Percentiles rank a stretch among this genome's conserved stretches.
phyloP scores from a whole-genome alignment of 1,284 basidiomycete genomes.

The Wallemia ichthyophaga region DNA sequence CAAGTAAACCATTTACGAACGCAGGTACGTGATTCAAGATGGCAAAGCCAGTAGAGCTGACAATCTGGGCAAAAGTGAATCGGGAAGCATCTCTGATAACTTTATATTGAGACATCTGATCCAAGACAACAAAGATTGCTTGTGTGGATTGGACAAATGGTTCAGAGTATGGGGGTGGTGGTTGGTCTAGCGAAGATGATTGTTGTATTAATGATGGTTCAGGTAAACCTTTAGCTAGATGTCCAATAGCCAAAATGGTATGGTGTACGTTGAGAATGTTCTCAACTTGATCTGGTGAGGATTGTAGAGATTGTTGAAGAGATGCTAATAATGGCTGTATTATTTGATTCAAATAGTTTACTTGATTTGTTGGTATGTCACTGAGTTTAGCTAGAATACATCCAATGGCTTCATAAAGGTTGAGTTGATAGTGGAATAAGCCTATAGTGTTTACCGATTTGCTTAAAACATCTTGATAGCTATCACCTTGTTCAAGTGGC shows the following conservation, averaged over 20 bases:
- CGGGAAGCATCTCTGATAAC: slow-evolving; percentile 80
- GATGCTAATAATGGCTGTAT: slow-evolving; percentile 54
- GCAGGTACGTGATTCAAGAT: slow-evolving; percentile 45
- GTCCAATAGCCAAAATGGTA: slow-evolving; percentile 75
- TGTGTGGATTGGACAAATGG: slow-evolving; percentile 70
- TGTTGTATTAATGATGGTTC: slow-evolving; percentile 8
- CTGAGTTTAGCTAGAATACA: slow-evolving; percentile 47
- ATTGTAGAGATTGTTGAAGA: slow-evolving; percentile 34
- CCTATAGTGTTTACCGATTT: slow-evolving; percentile 48
- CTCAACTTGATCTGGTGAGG: neutral
- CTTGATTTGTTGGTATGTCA: slow-evolving; percentile 15
- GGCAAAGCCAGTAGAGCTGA: slow-evolving; percentile 58
- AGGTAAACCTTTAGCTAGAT: slow-evolving; percentile 89
- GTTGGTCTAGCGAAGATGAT: slow-evolving; percentile 31
- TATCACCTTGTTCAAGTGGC: slow-evolving; percentile 18
- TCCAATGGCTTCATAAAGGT: slow-evolving; percentile 79
- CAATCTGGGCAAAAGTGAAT: slow-evolving; percentile 73
- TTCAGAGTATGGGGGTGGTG: slow-evolving; percentile 39
- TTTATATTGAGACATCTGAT: slow-evolving; percentile 60
- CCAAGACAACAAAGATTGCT: slow-evolving; percentile 57
- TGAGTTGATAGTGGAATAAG: slow-evolving; percentile 68
- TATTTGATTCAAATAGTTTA: slow-evolving; percentile 22
- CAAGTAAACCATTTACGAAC: slow-evolving; percentile 60
- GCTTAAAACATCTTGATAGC: slow-evolving; percentile 28
- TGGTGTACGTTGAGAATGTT: slow-evolving; percentile 77